phyloP scores from a whole-genome alignment of 2,329 filamentous ascomycete species.

The Ceratocystis eucalypticola region DNA sequence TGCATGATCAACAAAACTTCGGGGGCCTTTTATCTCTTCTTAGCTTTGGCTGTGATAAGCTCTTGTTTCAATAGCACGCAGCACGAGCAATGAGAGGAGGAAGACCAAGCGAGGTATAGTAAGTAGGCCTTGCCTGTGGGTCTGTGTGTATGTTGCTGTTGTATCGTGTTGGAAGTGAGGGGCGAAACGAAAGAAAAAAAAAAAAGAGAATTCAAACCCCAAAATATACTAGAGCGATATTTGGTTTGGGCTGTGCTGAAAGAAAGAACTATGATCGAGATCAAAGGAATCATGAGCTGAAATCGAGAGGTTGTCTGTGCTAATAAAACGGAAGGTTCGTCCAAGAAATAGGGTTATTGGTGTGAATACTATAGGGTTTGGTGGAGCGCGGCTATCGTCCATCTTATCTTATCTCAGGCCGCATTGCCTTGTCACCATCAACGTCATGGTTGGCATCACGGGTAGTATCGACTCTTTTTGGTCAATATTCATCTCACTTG shows the following conservation, averaged over 20 bases:
- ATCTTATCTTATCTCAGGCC: not conserved
- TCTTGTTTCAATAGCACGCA: not conserved
- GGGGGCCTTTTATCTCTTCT: not conserved
- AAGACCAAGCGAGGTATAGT: not conserved
- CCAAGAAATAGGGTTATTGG: no score
- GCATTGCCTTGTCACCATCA: not conserved
- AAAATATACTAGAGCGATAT: no score
- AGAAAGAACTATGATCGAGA: no score
- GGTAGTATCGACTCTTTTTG: not conserved
- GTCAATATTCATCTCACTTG: no score
- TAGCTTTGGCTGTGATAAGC: not conserved
- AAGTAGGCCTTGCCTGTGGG: not conserved
- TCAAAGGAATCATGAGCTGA: no score
- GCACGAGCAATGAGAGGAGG: not conserved
- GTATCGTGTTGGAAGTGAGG: not conserved
- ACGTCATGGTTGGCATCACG: not conserved
- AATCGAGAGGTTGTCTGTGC: no score
- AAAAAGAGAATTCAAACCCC: not conserved
- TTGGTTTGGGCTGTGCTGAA: no score
- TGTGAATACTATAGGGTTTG: no score
- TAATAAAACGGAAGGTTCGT: no score
- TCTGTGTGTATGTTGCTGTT: not conserved
- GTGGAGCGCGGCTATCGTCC: no score
- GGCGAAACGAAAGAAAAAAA: not conserved
- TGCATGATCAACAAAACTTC: constrained; percentile 5